Conservation (phyloP, 257 asterid genomes). For the Rehmannia glutinosa region DNA sequence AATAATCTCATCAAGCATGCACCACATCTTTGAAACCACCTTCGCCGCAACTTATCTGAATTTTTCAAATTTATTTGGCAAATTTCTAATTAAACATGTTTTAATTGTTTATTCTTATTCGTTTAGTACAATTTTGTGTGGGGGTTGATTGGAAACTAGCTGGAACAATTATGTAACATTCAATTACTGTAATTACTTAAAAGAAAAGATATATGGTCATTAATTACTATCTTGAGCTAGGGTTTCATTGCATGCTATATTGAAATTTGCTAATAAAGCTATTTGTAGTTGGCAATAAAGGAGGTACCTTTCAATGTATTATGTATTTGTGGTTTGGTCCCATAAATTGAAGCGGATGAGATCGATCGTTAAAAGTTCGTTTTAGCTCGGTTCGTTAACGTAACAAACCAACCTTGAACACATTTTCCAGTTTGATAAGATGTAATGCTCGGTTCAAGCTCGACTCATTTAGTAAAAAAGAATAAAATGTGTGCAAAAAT, state of each 20-base stretch:
- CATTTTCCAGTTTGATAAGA: too few species aligned
- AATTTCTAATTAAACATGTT: not conserved
- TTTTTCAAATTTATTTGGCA: too few species aligned
- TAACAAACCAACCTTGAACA: too few species aligned
- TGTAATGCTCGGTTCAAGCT: too few species aligned
- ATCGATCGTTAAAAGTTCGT: too few species aligned
- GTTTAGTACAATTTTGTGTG: not conserved
- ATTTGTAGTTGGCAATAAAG: conserved; percentile 39
- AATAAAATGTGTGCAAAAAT: too few species aligned
- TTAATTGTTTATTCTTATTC: not conserved
- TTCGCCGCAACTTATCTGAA: conserved; percentile 1
- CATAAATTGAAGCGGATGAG: not conserved
- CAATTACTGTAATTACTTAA: not conserved
- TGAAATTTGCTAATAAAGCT: conserved; percentile 27
- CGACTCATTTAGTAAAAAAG: too few species aligned
- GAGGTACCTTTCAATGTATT: conserved; percentile 3
- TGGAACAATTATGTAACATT: not conserved
- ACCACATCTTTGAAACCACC: conserved; percentile 37
- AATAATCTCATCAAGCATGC: conserved; percentile 37
- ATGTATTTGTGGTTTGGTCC: conserved; percentile 47
- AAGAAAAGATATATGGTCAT: too few species aligned
- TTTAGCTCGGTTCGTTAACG: too few species aligned
- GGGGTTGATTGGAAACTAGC: not conserved
- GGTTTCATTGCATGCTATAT: conserved; percentile 1
- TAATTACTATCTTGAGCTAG: not conserved